Conservation (phyloP, 176 grass and related monocot genomes). For the Secale cereale region DNA sequence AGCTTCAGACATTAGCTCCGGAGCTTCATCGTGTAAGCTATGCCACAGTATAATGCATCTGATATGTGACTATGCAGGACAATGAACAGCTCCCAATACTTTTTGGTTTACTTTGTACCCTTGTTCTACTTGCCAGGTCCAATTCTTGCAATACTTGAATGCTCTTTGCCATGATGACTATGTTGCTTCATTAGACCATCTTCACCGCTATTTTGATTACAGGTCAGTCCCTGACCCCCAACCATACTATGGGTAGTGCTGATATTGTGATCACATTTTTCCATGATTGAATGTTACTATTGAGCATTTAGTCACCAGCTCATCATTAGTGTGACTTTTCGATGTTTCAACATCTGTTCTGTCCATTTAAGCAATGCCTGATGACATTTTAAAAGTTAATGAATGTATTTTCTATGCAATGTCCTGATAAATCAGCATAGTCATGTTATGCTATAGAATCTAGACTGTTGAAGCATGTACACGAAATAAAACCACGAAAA, state of each 20-base stretch:
- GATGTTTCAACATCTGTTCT: constrained; percentile 12
- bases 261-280: constrained; percentile 21
- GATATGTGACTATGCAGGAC: constrained; percentile 6
- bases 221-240: constrained; percentile 50
- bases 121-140: constrained; percentile 49
- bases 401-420: background rate
- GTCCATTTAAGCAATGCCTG: background rate
- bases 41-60: constrained; percentile 18
- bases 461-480: background rate
- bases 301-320: background rate
- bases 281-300: background rate
- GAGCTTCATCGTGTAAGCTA: constrained; percentile 93
- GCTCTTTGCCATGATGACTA: constrained; percentile 89
- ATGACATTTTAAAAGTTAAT: background rate
- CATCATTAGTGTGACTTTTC: background rate
- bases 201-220: constrained; percentile 94
- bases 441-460: background rate
- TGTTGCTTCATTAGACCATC: constrained; percentile 67
- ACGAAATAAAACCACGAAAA: background rate
- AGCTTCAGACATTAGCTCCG: constrained; percentile 76
- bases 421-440: background rate
- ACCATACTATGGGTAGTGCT: background rate
- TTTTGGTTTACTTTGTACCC: constrained; percentile 27
- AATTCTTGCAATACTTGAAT: constrained; percentile 94
- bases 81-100: background rate